Base-by-base conservation (phyloP, 2,329 filamentous ascomycete species). In the Nemania sp. region DNA sequence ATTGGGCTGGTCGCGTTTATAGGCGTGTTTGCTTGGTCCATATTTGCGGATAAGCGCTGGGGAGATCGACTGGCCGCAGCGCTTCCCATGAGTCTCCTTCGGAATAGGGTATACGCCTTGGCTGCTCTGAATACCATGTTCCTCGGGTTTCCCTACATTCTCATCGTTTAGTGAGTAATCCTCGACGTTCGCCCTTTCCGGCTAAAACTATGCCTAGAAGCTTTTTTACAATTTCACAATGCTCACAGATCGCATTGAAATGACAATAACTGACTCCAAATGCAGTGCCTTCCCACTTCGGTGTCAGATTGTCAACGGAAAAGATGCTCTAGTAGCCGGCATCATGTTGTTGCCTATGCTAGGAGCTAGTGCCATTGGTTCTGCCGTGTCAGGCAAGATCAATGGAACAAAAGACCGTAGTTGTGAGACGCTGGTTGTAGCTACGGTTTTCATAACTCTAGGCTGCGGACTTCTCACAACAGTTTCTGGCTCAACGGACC, bases 321-420 rank as follows among this genome's bases (percentile, higher is more conserved):
- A 80, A 67, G 76, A 72, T 35, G 65, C 80, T 2, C 72, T 84
- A 3, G 63, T 79, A 13, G 77, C 81, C 0, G 82, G 82, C 11
- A 67, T 84, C 25, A 79, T 83, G 78, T 69, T 85, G 52, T 73
- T 85, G 25, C 82, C 83, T 0, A 81, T 85, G 79, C 72, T 85
- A 11, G 81, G 74, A n/a, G 73, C 75, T 1, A 76, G 78, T 5
- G 81, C 81, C 0, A 13, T 81, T 0, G 81, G 81, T 6, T 83
- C 78, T 37, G 67, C 73, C 2, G 17, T 79, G 2, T 73, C 75
- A 3, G 80, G 81, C 0, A 73, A 71, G 17, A 18, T 83, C 29
- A 84, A 80, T 59, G 65, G 71, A 9, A 74, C 70, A 35, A 74
- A 72, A 55, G 79, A 81, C 37, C 71, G 74, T 18, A 71, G 79